phyloP scores from a whole-genome alignment of 306 rosid species.

The Malus asiatica region DNA sequence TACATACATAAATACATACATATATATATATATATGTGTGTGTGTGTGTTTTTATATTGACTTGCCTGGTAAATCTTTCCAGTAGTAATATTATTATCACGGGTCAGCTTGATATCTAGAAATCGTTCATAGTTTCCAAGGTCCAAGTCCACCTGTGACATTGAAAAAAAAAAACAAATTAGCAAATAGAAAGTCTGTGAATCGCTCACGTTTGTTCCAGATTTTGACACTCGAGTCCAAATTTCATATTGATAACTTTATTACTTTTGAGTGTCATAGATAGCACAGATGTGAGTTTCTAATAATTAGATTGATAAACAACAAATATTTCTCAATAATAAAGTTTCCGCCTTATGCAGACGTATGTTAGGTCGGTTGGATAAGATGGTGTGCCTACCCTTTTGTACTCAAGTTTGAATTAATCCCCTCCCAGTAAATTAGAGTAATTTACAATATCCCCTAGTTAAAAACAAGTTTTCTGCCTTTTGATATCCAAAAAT shows the following conservation, averaged over 20 bases:
- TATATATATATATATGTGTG: neutral
- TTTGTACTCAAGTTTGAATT: neutral
- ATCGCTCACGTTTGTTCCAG: neutral
- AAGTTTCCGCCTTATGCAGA: neutral
- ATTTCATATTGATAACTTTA: neutral
- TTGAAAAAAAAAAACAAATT: constrained; percentile 1
- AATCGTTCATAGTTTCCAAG: constrained; percentile 97
- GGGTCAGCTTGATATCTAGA: constrained; percentile 73
- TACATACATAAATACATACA: neutral
- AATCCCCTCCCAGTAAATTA: neutral
- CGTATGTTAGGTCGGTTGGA: too few species aligned
- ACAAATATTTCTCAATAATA: neutral
- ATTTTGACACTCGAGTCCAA: constrained; percentile 1
- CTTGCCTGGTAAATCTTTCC: constrained; percentile 95
- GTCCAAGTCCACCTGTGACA: constrained; percentile 91
- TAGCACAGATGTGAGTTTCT: neutral
- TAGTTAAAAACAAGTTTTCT: neutral
- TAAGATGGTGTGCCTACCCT: neutral
- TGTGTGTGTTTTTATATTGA: neutral
- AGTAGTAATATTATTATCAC: constrained; percentile 89
- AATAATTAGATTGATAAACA: neutral
- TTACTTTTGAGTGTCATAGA: neutral
- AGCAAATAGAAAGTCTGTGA: neutral
- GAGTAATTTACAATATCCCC: neutral
- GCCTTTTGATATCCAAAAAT: neutral